Base-by-base conservation (phyloP, 78 protist genomes). In the Polysphondylium violaceum region DNA sequence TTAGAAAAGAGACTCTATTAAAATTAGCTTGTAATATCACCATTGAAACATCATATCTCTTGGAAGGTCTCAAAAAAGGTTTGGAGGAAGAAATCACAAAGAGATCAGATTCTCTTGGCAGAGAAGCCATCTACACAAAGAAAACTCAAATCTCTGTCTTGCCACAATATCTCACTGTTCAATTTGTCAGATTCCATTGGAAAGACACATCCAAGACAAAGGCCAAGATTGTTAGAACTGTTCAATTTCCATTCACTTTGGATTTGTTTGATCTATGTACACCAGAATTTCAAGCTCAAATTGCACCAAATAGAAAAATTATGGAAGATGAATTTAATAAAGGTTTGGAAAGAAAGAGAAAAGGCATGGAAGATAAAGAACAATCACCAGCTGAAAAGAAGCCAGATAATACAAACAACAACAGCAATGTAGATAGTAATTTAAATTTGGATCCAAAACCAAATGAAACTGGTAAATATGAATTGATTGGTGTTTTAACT, bases 121-220 rank as follows among this genome's bases (percentile, higher is more conserved):
- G 87, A 27, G 76, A 86, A 21, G 96, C 98, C 12, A 23, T 5
- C 41, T 97, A 41, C 77, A 7, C 0, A 2, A 86, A 93, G 78
- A 68, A 25, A 33, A n/a, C 74, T n/a, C n/a, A 5, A 40, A 19
- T 97, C 44, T 14, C 74, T 3, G 65, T 74, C 16, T 92, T 97
- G 36, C 99, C 99, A 23, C 44, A 53, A 14, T 97, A 92, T 74
- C 87, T 97, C 19, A 47, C 64, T 14, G 95, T 97, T 25, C 69
- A 97, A 29, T 77, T 96, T 29, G 98, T 96, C 2, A 87, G 99
- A 35, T 97, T 97, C 93, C 44, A 31, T 29, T 97, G 98, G 98
- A 78, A 93, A 38, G 43, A 71, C 11, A 77, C 74, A 31, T 65
- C 47, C 3, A 31, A 65, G 33, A 71, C 44, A 14, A 88, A 86